A percentile compares a stretch with the other conserved stretches of the same genome.
Evolutionary conservation across 805 yeast species (phyloP).

Genomic region (Saccharomycopsis fodiens): DNA sequence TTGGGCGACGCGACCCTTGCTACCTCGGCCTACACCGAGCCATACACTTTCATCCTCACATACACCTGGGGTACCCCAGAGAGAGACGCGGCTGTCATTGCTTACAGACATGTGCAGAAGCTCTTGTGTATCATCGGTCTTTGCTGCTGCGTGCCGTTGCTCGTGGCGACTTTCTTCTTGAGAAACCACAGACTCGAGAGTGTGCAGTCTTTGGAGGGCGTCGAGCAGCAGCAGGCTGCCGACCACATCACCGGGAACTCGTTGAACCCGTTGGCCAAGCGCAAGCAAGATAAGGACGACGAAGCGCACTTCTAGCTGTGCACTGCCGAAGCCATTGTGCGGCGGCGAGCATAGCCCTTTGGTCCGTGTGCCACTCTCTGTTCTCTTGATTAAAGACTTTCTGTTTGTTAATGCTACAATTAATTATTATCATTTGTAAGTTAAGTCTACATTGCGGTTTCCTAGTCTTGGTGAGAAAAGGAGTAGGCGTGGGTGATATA

Average conservation of each 20-base stretch:
- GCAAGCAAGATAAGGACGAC: neutral
- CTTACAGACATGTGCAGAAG: constrained; percentile 50
- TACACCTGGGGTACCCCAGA: constrained; percentile 55
- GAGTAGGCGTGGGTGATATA: too few relatives aligned
- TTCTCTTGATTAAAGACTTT: too few relatives aligned
- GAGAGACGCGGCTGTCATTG: constrained; percentile 43
- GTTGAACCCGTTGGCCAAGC: neutral
- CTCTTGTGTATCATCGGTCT: constrained; percentile 47
- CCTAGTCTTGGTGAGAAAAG: too few relatives aligned
- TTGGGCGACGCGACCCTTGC: constrained; percentile 24
- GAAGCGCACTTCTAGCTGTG: neutral
- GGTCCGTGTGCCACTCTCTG: too few relatives aligned
- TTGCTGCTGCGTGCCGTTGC: constrained; percentile 46
- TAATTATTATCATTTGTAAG: too few relatives aligned
- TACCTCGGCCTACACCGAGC: constrained; percentile 39
- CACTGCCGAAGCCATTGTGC: too few relatives aligned
- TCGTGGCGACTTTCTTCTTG: constrained; percentile 39
- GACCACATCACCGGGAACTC: constrained; percentile 11
- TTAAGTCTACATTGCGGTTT: too few relatives aligned
- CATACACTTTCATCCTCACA: constrained; percentile 38
- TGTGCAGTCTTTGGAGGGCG: constrained; percentile 14
- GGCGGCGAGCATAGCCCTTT: too few relatives aligned
- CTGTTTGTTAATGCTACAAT: too few relatives aligned
- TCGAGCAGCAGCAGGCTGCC: constrained; percentile 11
- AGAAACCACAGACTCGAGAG: constrained; percentile 42